These are phyloP conservation scores for Naganishia friedmannii DNA, from an alignment of 768 basidiomycete species.

Conservation along the genomic window DNA sequence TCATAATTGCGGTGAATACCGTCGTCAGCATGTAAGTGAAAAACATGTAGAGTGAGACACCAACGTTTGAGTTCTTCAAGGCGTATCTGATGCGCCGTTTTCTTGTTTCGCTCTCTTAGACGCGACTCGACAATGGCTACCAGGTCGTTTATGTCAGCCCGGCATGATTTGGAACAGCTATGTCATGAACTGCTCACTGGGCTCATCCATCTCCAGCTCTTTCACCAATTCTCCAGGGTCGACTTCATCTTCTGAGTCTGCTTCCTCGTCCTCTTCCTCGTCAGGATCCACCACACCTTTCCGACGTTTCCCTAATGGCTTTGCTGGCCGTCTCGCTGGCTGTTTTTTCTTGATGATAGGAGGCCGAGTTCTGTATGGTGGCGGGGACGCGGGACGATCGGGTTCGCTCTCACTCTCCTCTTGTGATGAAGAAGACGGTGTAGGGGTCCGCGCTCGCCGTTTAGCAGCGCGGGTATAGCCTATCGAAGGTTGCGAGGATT, in stretches of 20 bases:
- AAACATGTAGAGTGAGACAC: not conserved
- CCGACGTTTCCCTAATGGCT: not conserved
- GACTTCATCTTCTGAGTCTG: conserved; percentile 34
- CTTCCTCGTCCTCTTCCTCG: conserved; percentile 31
- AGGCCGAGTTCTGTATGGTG: conserved; percentile 9
- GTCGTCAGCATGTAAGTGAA: not conserved
- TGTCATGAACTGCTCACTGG: conserved; percentile 30
- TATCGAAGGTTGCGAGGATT: not conserved
- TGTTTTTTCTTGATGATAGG: conserved; percentile 9
- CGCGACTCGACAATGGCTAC: conserved; percentile 28
- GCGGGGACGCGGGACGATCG: conserved; percentile 1
- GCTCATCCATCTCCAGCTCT: conserved; percentile 46
- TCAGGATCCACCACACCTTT: conserved; percentile 36
- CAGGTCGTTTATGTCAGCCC: not conserved
- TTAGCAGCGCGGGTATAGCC: conserved; percentile 1
- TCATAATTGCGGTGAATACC: not conserved
- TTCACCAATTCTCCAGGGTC: conserved; percentile 29
- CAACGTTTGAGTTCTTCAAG: conserved; percentile 24
- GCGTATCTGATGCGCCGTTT: conserved; percentile 17
- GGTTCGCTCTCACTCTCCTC: not conserved
- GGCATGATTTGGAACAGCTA: not conserved
- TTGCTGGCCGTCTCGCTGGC: not conserved
- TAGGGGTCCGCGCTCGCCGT: not conserved
- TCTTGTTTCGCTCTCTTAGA: conserved; percentile 33
- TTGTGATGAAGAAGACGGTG: not conserved